Evolutionary conservation across 345 rosid genomes (phyloP).

Genomic region (Nasturtium officinale): DNA sequence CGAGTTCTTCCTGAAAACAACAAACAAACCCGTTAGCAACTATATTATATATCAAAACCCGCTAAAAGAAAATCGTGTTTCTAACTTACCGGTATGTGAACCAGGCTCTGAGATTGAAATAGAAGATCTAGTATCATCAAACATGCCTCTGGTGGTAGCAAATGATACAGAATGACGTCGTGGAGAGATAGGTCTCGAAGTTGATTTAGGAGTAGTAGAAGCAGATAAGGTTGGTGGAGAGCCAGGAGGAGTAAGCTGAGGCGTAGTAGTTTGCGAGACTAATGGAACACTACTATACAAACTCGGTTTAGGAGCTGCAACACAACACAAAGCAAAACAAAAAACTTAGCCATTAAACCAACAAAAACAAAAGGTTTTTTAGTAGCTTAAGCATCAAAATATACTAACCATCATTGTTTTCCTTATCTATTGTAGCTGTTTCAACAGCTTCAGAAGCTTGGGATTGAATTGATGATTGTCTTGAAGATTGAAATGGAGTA

Average conservation of each 20-base stretch:
- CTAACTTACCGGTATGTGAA: conserved; percentile 56
- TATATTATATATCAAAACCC: background rate
- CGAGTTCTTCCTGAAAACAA: conserved; percentile 66
- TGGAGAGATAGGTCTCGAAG: conserved; percentile 78
- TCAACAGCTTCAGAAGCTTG: conserved; percentile 58
- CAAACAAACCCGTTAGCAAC: background rate
- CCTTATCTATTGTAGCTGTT: conserved; percentile 54
- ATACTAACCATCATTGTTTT: conserved; percentile 50
- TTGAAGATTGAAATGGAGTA: conserved; percentile 48
- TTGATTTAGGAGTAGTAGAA: conserved; percentile 71
- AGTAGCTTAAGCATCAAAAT: background rate
- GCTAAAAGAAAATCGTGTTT: background rate
- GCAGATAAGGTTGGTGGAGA: conserved; percentile 86
- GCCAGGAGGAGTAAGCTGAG: conserved; percentile 80
- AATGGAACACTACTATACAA: conserved; percentile 49
- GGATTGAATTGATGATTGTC: conserved; percentile 57
- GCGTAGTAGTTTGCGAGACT: conserved; percentile 70
- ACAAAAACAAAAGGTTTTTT: background rate
- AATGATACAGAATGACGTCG: conserved; percentile 77
- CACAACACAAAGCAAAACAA: background rate
- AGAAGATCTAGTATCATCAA: conserved; percentile 68
- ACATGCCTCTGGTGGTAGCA: conserved; percentile 73
- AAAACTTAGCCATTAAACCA: background rate
- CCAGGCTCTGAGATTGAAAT: conserved; percentile 60
- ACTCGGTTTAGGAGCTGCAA: conserved; percentile 54